Evolutionary conservation across 2,329 filamentous ascomycete species (phyloP).

Genomic region (Davidsoniella neocaledoniae): DNA sequence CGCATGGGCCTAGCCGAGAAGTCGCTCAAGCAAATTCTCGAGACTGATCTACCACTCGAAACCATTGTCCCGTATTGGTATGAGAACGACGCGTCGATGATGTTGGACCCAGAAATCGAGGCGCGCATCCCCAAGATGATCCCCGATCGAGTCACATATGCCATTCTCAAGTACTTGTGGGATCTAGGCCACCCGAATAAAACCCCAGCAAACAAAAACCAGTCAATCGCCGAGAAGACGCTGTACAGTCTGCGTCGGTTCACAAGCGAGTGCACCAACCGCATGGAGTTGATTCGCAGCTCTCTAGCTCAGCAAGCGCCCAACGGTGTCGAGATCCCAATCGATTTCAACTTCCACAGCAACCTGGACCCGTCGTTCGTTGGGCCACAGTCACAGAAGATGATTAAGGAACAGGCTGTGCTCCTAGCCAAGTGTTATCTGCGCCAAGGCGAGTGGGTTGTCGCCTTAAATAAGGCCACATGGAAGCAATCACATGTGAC

Average conservation of each 20-base stretch:
- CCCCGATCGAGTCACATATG: conserved; percentile 74
- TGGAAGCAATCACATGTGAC: conserved; percentile 70
- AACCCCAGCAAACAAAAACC: conserved; percentile 19
- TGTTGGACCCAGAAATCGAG: conserved; percentile 14
- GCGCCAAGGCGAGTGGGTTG: conserved; percentile 92
- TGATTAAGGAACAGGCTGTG: conserved; percentile 43
- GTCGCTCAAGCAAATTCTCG: conserved; percentile 79
- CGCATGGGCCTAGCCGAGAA: conserved; percentile 91
- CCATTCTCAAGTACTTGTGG: conserved; percentile 96
- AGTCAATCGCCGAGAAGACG: conserved; percentile 34
- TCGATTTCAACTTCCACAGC: conserved; percentile 35
- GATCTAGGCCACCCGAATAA: conserved; percentile 50
- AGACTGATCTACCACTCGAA: conserved; percentile 47
- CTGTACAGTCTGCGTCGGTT: conserved; percentile 43
- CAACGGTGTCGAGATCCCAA: conserved; percentile 27
- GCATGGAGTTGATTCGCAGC: conserved; percentile 34
- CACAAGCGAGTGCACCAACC: conserved; percentile 40
- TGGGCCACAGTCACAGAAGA: conserved; percentile 33
- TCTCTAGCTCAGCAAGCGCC: conserved; percentile 31
- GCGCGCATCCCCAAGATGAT: conserved; percentile 24
- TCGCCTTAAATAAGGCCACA: conserved; percentile 65
- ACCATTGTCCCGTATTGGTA: conserved; percentile 43
- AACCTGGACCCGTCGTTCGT: conserved; percentile 28
- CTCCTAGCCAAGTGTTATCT: conserved; percentile 91
- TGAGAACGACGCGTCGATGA: conserved; percentile 18